Base-by-base conservation (phyloP, 441 rosid genomes). In the Codiaeum variegatum region DNA sequence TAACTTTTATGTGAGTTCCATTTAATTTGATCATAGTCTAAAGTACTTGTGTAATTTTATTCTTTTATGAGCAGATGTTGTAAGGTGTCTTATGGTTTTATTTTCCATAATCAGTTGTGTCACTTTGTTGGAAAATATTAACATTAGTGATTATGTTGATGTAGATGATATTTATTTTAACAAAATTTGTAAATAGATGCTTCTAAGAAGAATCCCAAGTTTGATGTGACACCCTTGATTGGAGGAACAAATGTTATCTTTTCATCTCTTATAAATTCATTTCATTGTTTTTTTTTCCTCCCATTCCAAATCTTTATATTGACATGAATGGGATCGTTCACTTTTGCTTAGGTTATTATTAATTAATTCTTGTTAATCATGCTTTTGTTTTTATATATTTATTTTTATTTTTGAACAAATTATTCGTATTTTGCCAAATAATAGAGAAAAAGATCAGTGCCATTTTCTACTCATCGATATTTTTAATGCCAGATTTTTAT, bases 211-310 rank as follows among this genome's bases (percentile, higher is more conserved):
- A 95, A 93, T 78, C 80, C 98, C 15, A 95, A 95, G 89, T 95
- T 93, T 76, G 99, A 95, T 79, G 91, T 93, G 98, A 87, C 98
- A 73, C 96, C 96, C 49, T 85, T 95, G 84, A 97, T 95, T 60
- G 95, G 97, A 75, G 99, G 99, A 87, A 95, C 99, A 7, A 96
- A 93, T 68, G 92, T 82, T 75, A 98, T 95, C 78, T 95, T 95
- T 88, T 93, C 98, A 51, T 93, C 99, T 72, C 96, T 95, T 34
- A 86, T 95, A 81, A 98, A 91, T 83, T 93, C 97, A 26, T 90
- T 94, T 73, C 84, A 88, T 80, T 94, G 98, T 97, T 94, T 72
- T 69, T 93, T 85, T 78, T 78, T 80, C 29, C 59, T 66, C 81
- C 77, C 60, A 60, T 49, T 49, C 42, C 28, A 55, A 15, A 19